Conservation (phyloP, 495 filamentous ascomycete species). For the Aspergillus wentii region DNA sequence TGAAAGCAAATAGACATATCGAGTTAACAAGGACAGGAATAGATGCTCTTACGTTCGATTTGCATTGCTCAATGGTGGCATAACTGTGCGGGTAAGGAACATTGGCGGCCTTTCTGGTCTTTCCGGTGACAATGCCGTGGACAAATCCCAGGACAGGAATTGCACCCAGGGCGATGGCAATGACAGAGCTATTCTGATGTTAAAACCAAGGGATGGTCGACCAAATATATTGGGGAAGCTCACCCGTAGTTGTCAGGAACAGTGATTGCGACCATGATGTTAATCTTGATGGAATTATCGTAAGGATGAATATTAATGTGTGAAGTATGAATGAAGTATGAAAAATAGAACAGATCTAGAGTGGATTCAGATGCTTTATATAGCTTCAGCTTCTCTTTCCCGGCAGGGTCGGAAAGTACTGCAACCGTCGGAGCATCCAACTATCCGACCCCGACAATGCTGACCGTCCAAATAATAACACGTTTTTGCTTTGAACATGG, state of each 20-base stretch:
- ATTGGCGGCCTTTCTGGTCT: conserved; percentile 48
- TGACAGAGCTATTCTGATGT: conserved; percentile 42
- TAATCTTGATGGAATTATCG: too few relatives aligned
- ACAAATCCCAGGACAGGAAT: conserved; percentile 55
- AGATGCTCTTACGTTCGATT: conserved; percentile 40
- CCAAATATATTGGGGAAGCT: conserved; percentile 1
- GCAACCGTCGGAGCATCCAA: too few relatives aligned
- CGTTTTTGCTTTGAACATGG: too few relatives aligned
- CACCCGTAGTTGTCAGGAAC: conserved; percentile 50
- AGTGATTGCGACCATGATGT: conserved; percentile 36
- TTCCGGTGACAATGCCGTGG: conserved; percentile 43
- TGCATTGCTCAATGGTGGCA: conserved; percentile 50
- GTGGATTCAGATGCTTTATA: too few relatives aligned
- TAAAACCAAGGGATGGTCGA: neutral
- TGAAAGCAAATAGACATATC: too few relatives aligned
- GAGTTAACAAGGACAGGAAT: conserved; percentile 38
- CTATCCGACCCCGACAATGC: too few relatives aligned
- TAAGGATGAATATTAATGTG: too few relatives aligned
- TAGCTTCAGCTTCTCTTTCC: too few relatives aligned
- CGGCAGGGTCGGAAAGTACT: too few relatives aligned
- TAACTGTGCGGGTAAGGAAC: conserved; percentile 62
- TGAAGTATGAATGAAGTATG: too few relatives aligned
- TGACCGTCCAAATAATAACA: too few relatives aligned
- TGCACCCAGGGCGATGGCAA: conserved; percentile 49
- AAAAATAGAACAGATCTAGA: too few relatives aligned